These are phyloP conservation scores for Metschnikowia kunwiensis DNA, from an alignment of 805 yeast species.

Conservation along the genomic window DNA sequence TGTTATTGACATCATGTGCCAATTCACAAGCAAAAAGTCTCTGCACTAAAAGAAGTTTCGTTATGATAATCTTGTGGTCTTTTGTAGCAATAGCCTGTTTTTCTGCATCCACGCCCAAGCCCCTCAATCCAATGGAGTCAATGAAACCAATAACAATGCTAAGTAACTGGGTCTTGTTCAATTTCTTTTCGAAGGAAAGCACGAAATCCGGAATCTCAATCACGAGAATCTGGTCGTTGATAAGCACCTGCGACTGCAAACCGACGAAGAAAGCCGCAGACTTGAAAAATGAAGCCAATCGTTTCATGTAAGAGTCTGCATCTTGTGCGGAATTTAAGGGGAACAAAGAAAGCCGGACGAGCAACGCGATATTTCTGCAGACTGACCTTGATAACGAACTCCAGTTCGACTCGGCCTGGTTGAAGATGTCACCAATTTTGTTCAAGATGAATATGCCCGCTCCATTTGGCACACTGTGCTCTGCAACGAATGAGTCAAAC, in stretches of 20 bases:
- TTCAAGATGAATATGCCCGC: conserved; percentile 52
- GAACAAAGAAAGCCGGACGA: conserved; percentile 41
- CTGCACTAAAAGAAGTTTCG: conserved; percentile 60
- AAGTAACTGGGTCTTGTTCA: conserved; percentile 40
- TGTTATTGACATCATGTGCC: conserved; percentile 25
- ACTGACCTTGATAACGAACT: conserved; percentile 59
- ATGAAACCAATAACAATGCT: conserved; percentile 44
- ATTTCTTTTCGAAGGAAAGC: conserved; percentile 40
- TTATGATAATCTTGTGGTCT: conserved; percentile 53
- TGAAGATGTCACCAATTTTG: conserved; percentile 45
- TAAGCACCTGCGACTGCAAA: conserved; percentile 43
- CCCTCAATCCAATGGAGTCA: conserved; percentile 55
- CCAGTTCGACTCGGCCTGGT: conserved; percentile 54
- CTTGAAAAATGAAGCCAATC: conserved; percentile 36
- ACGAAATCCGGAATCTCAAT: conserved; percentile 60
- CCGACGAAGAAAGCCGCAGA: conserved; percentile 45
- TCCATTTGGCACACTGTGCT: conserved; percentile 38
- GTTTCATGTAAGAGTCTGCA: conserved; percentile 24
- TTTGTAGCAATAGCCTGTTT: conserved; percentile 34
- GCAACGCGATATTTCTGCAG: conserved; percentile 54
- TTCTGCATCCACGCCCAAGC: conserved; percentile 46
- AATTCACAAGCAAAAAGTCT: conserved; percentile 46
- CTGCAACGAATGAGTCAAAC: conserved; percentile 48
- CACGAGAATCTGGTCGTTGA: conserved; percentile 61
- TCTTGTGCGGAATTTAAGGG: conserved; percentile 20